Evolutionary conservation across 108 stramenopile species (phyloP).

Genomic region (Cyclostephanos invisitatus): DNA sequence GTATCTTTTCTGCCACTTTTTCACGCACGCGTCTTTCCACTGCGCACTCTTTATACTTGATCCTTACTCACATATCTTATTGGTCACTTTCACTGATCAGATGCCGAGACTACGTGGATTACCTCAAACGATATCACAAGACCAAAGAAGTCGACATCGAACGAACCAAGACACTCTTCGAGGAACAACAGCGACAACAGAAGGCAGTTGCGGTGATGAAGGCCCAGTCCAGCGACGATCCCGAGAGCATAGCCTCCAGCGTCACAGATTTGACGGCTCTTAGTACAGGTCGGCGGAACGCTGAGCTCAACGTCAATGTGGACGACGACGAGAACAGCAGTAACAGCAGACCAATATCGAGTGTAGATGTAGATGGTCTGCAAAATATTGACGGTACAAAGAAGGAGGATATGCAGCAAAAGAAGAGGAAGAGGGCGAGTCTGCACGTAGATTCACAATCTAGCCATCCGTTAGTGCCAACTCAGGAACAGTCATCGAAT

Average conservation of each 20-base stretch:
- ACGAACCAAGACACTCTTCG: constrained; percentile 58
- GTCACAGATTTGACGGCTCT: constrained; percentile 47
- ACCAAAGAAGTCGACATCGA: constrained; percentile 67
- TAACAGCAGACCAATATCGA: constrained; percentile 1
- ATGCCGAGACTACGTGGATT: constrained; percentile 74
- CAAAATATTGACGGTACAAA: not conserved
- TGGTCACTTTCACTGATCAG: constrained; percentile 30
- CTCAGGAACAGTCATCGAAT: not conserved
- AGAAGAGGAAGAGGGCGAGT: constrained; percentile 15
- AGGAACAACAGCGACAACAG: constrained; percentile 49
- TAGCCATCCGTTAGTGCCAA: not conserved
- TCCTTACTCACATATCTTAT: not conserved
- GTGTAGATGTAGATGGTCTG: constrained; percentile 7
- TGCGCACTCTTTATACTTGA: too few relatives aligned
- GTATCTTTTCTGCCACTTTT: not conserved
- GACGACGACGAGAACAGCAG: constrained; percentile 14
- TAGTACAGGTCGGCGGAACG: not conserved
- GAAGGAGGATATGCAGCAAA: not conserved
- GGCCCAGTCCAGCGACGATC: constrained; percentile 60
- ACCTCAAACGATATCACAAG: constrained; percentile 59
- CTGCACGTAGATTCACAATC: constrained; percentile 3
- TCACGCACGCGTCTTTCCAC: too few relatives aligned
- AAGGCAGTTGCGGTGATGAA: constrained; percentile 58
- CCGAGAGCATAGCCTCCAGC: constrained; percentile 68
- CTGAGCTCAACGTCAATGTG: not conserved